Evolutionary conservation across 768 basidiomycete genomes (phyloP), one percentile per base, ranked within the genome.

Genomic region (Rickenella mellea): DNA sequence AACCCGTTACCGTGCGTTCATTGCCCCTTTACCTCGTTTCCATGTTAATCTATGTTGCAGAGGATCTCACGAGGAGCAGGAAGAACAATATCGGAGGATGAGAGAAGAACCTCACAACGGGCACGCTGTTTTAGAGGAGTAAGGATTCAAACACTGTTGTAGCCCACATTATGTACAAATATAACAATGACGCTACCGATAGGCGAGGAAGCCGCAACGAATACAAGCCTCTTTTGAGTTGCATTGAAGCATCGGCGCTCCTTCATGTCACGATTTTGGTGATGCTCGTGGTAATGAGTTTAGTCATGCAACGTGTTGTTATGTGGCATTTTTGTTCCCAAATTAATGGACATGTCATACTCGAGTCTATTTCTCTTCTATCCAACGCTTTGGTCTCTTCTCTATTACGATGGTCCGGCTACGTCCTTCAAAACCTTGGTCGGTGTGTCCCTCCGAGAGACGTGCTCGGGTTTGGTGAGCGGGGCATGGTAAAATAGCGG

Each of bases 401-500:
- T 80, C 73, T 17, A 69, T 70, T 21, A 79, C 70, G 26, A 68
- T 41, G 39, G 46, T 60, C 51, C 41, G 31, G 54, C 43, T 46
- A 50, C 50, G 35, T 51, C 27, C 48, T 52, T 54, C 45, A 12
- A 22, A 37, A 40, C 40, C 56, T 42, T 51, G 52, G 43, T 30
- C 25, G 15, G 21, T 30, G 15, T 26, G 25, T 11, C 21, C 67
- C 68, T 87, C 85, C 32, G 78, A 68, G 49, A 73, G 79, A 21
- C 80, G 74, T 42, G 53, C 64, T 51, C 74, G 71, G 46, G 73
- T 64, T 31, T 69, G 63, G 40, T 76, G 73, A n/a, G 76, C 84
- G 6, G 87, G 87, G 52, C 88, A 90, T 40, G 87, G 86, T 25
- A 90, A 65, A 29, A 88, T 66, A 55, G 73, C 76, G 17, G 86